Evolutionary conservation across 345 rosid genomes (phyloP), one percentile per base, ranked within the genome.

Genomic region (Clausena lansium): DNA sequence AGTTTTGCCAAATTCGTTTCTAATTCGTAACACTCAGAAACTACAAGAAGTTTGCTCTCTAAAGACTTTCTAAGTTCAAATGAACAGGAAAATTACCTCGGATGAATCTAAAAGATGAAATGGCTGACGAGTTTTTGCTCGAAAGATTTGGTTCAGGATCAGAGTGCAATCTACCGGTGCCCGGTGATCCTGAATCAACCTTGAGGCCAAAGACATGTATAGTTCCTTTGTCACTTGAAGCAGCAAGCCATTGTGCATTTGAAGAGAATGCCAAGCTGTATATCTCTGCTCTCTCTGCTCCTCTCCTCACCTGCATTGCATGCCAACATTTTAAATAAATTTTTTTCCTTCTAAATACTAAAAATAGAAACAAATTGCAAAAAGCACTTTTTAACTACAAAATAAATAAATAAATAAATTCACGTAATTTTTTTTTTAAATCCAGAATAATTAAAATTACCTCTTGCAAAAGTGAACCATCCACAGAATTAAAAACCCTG

Each of bases 241-340:
- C 91, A 0, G 93, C 89, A 15, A 87, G 79, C 93, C 93, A 87
- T 33, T 85, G 88, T 24, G 84, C 78, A 41, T 82, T 78, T 60
- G 89, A 69, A 59, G 89, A 89, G 55, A 89, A 86, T 22, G 89
- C 89, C 77, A 89, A 72, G 78, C 89, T 87, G 78, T 89, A 86
- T 72, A 89, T 86, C 72, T 89, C 89, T 79, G 91, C 93, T 74
- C 91, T 85, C 47, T 89, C 91, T 38, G 89, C 89, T 77, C 93
- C 91, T 76, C 91, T 87, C 81, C 93, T 85, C 22, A 87, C 83
- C 89, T 86, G 67, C 72, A 76, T 65, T 60, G 47, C 41, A 33
- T 28, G 19, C 9, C 39, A 70, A 13, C 22, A 22, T 25, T 22
- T 57, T 15, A 22, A 17, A 58, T 45, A 69, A 25, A 47, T 8